Base-by-base conservation (phyloP, 805 yeast genomes). In the Blastobotrys attinorum region DNA sequence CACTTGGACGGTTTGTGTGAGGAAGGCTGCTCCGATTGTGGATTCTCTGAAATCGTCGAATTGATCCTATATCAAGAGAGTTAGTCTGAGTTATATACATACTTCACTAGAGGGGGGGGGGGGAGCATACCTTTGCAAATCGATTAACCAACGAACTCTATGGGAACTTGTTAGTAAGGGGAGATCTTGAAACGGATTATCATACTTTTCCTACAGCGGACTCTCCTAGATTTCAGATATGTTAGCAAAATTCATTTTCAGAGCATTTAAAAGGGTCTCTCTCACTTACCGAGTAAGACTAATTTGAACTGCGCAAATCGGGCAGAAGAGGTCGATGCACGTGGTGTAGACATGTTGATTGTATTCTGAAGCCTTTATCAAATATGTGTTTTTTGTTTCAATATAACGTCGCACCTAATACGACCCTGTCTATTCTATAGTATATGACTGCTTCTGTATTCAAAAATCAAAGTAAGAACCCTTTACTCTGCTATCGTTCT, bases 11-110 rank as follows among this genome's bases (percentile, higher is more conserved):
- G 83, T 79, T 60, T 88, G 94, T 15, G 97, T 86, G 32, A 92
- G 73, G 63, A 90, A 92, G 0, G 97, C 98, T 3, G 98, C 99
- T n/a, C 99, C 99, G 44, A 92, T 92, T 1, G 98, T 92, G 35
- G 95, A 84, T 53, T 94, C 86, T 47, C 90, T 76, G 51, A 77
- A 76, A 23, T 77, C 81, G 52, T 86, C 92, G 60, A 90, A 92
- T 46, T 66, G 68, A 49, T 66, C 69, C 55, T 25, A 25, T 11
- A n/a, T n/a, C n/a, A n/a, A n/a, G n/a, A n/a, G n/a, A n/a, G n/a
- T n/a, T n/a, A n/a, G n/a, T n/a, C n/a, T n/a, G n/a, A n/a, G n/a
- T n/a, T n/a, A n/a, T n/a, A n/a, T n/a, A n/a, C n/a, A n/a, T n/a
- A n/a, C n/a, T n/a, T n/a, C n/a, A n/a, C n/a, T n/a, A n/a, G n/a